Base-by-base conservation (phyloP, 1,284 basidiomycete species). In the Ustilago loliicola region DNA sequence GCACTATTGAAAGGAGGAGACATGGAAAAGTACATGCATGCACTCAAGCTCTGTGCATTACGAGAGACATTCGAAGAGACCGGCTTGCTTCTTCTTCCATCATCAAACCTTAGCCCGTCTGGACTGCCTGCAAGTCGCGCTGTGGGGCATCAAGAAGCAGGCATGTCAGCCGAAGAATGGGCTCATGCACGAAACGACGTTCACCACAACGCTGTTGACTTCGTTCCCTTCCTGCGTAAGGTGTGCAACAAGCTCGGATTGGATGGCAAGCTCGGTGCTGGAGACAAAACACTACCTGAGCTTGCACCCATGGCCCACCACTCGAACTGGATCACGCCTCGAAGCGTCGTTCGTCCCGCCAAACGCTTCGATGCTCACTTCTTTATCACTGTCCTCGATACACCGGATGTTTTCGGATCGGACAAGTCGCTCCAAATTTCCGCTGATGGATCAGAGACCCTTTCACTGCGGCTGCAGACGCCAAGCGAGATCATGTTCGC, bases 281-380 rank as follows among this genome's bases (percentile, higher is more conserved):
- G 71, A 1, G 38, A 50, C n/a, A 36, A 27, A 7, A 55, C 63
- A 5, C 53, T 72, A 29, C 73, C 73, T 1, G 64, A 61, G 34
- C 40, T 83, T 0, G 77, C 81, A 17, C 67, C 76, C 4, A 76
- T 84, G 72, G 58, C 64, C 0, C 80, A 83, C 60, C 67, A 82
- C 54, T 79, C 78, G 23, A 78, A 82, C 67, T 84, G 82, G 82
- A 77, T 84, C 61, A 84, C 82, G 5, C 82, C 82, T 0, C 54
- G 76, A n/a, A 56, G 76, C 36, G 75, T 84, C 30, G 77, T 83
- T 6, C 66, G 82, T 3, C 82, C 82, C 0, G 81, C 78, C 3
- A 84, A 84, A 45, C 74, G 82, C 19, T 84, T 84, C 72, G 80
- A 83, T 45, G 78, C 82, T 4, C 82, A 83, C 62, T 84, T 84